Conservation (phyloP, 768 basidiomycete genomes). For the Termitomyces bulborhizus region DNA sequence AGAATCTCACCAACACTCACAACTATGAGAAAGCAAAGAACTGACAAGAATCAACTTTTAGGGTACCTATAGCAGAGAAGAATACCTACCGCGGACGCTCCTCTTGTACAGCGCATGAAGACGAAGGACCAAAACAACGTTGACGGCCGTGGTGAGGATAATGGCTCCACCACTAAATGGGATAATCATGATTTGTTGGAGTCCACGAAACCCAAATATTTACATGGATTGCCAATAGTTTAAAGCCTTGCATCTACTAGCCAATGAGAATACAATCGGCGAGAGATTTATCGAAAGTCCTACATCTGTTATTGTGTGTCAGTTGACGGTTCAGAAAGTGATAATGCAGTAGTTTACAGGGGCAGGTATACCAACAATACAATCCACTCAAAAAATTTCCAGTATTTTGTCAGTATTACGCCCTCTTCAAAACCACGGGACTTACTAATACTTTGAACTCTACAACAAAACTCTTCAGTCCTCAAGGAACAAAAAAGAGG, state of each 20-base stretch:
- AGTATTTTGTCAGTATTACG: background rate
- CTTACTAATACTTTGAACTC: background rate
- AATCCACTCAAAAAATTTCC: background rate
- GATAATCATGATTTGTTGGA: too few species aligned
- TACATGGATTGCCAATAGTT: background rate
- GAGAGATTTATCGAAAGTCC: background rate
- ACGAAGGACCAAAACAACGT: slow-evolving; percentile 4
- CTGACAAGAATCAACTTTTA: background rate
- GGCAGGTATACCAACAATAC: background rate
- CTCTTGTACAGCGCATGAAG: slow-evolving; percentile 4
- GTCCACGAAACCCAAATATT: background rate
- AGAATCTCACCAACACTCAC: background rate
- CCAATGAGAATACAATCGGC: background rate
- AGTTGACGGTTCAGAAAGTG: background rate
- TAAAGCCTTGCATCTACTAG: background rate
- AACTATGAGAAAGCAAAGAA: background rate
- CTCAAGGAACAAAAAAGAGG: background rate
- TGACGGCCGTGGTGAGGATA: slow-evolving; percentile 1
- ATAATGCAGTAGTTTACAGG: background rate
- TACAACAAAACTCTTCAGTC: background rate
- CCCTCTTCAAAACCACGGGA: background rate
- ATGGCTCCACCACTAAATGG: background rate
- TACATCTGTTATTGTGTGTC: background rate
- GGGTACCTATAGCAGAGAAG: background rate
- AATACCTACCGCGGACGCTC: background rate